phyloP scores from a whole-genome alignment of 495 filamentous ascomycete genomes.

The Acidiella bohemica region DNA sequence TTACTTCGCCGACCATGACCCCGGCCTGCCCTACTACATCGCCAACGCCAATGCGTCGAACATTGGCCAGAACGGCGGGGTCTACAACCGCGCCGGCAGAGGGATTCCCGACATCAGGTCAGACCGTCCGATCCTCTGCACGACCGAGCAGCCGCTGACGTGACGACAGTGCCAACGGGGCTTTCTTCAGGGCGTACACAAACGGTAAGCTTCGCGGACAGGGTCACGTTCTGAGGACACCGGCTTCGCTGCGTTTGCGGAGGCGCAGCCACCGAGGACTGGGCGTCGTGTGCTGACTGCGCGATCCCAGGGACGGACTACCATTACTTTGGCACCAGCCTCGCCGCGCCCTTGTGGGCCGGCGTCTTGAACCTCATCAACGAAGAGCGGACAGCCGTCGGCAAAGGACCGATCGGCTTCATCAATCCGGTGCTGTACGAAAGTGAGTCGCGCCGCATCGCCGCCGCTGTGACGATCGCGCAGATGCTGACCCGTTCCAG shows the following conservation, averaged over 20 bases:
- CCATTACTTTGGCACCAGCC: constrained; percentile 11
- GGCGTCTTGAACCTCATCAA: constrained; percentile 22
- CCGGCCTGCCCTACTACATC: constrained; percentile 8
- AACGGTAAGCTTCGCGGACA: no score
- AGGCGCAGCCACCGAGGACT: no score
- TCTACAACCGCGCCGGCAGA: constrained; percentile 44
- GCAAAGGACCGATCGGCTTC: constrained; percentile 21
- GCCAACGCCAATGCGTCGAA: constrained; percentile 1
- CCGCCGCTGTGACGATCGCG: neutral
- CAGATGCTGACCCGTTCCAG: neutral
- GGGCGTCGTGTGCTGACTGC: no score
- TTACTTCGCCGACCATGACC: constrained; percentile 6
- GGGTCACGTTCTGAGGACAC: no score
- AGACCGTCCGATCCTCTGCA: neutral
- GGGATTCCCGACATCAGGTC: constrained; percentile 48
- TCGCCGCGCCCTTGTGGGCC: constrained; percentile 18
- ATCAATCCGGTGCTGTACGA: constrained; percentile 20
- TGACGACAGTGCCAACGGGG: constrained; percentile 21
- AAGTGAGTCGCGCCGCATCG: constrained; percentile 6
- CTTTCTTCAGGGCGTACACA: constrained; percentile 33
- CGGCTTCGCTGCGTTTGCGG: no score
- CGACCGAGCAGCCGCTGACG: no score
- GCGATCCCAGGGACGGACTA: no score
- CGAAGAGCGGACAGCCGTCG: constrained; percentile 3
- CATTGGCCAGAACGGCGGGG: constrained; percentile 18